phyloP scores from a whole-genome alignment of 2,329 filamentous ascomycete genomes.

The Fusarium sp. region DNA sequence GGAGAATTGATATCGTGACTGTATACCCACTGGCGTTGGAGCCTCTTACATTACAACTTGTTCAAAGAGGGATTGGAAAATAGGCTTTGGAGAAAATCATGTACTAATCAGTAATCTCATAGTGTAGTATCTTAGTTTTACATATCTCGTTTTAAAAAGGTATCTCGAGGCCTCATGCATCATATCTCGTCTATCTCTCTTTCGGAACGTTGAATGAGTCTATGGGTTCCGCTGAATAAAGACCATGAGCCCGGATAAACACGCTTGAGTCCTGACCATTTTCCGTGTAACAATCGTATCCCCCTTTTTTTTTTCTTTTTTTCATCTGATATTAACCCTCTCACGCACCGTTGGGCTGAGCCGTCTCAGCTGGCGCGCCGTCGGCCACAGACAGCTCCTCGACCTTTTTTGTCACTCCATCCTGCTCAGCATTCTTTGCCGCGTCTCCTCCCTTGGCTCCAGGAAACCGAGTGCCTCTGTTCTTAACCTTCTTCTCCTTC shows the following conservation, averaged over 20 bases:
- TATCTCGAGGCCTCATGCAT: background rate
- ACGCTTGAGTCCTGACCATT: background rate
- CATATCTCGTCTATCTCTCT: background rate
- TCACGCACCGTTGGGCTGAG: conserved; percentile 21
- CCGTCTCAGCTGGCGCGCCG: conserved; percentile 3
- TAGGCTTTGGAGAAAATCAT: background rate
- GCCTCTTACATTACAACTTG: background rate
- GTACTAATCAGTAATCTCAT: conserved; percentile 24
- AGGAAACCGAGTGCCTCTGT: conserved; percentile 73
- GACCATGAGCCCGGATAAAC: background rate
- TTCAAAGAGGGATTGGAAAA: background rate
- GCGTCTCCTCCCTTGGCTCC: conserved; percentile 45
- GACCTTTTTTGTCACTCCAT: conserved; percentile 22
- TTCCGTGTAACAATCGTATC: background rate
- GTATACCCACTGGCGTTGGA: conserved; percentile 1
- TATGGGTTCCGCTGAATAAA: background rate
- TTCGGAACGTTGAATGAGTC: background rate
- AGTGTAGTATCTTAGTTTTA: conserved; percentile 5
- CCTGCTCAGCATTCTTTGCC: background rate
- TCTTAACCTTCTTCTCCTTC: conserved; percentile 79
- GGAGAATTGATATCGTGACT: background rate
- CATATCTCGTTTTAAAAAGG: background rate
- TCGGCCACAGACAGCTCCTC: conserved; percentile 29
- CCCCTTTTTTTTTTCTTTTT: background rate
- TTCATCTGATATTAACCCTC: background rate